Conservation (phyloP, 2,329 filamentous ascomycete genomes). For the Colletotrichum horii region DNA sequence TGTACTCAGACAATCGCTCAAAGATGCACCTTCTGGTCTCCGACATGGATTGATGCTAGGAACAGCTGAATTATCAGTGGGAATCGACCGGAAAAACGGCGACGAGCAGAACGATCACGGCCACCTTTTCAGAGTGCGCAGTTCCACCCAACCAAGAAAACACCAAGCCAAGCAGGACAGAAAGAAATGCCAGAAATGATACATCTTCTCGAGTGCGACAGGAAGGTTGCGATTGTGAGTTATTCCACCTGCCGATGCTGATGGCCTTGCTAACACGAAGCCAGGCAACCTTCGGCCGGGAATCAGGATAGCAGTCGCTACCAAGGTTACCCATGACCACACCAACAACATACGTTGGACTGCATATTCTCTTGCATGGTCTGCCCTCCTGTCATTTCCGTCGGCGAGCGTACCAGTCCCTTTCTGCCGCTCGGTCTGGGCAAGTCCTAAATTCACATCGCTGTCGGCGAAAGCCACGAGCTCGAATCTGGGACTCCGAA, state of each 20-base stretch:
- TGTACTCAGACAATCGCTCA: fast-evolving
- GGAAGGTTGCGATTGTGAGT: constrained; percentile 41
- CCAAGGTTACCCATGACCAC: constrained; percentile 54
- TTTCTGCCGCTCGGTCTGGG: constrained; percentile 55
- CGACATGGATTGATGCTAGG: neutral
- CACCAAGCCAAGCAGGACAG: constrained; percentile 23
- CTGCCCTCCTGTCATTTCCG: constrained; percentile 59
- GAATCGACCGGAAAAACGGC: fast-evolving
- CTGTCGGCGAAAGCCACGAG: constrained; percentile 63
- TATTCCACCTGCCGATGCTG: neutral
- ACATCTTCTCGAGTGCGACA: neutral
- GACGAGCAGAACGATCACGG: neutral
- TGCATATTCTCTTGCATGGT: constrained; percentile 66
- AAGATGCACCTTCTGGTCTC: neutral
- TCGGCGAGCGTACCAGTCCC: constrained; percentile 54
- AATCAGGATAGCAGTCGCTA: constrained; percentile 62
- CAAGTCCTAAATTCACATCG: constrained; percentile 63
- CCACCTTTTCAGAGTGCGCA: neutral
- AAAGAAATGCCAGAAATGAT: neutral
- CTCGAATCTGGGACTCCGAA: constrained; percentile 71
- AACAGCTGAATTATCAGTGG: fast-evolving
- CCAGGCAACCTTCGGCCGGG: constrained; percentile 66
- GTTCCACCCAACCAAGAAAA: neutral
- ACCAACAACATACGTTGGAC: constrained; percentile 55
- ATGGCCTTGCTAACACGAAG: constrained; percentile 27